phyloP scores from a whole-genome alignment of 2,329 filamentous ascomycete species.

The Aspergillus unguis region DNA sequence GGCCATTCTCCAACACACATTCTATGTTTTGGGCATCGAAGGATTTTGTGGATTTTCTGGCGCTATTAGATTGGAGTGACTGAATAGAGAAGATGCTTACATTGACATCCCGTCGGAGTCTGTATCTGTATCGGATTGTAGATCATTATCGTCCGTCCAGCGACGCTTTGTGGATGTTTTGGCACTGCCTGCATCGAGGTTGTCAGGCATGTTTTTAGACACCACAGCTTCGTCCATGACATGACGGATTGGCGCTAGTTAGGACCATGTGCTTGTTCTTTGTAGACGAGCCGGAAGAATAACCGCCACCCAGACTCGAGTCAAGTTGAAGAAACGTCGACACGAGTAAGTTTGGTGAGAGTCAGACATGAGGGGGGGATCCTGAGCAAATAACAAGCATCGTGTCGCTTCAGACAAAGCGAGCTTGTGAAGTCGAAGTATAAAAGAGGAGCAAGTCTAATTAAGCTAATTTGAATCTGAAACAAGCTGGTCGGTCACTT shows the following conservation, averaged over 20 bases:
- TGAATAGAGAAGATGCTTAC: conserved; percentile 13
- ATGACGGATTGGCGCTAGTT: conserved; percentile 20
- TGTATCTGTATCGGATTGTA: conserved; percentile 15
- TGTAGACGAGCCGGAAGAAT: background rate
- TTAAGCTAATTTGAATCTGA: background rate
- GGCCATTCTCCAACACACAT: conserved; percentile 59
- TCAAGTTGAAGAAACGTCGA: background rate
- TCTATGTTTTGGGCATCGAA: conserved; percentile 44
- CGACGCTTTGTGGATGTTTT: conserved; percentile 11
- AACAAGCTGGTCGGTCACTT: conserved; percentile 5
- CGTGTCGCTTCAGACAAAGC: background rate
- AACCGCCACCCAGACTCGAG: background rate
- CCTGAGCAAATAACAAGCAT: background rate
- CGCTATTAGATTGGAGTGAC: conserved; percentile 7
- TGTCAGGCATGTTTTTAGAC: conserved; percentile 15
- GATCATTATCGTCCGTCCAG: conserved; percentile 8
- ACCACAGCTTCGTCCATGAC: conserved; percentile 26
- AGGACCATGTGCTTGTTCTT: conserved; percentile 3
- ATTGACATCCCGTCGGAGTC: conserved; percentile 25
- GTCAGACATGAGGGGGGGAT: conserved; percentile 1
- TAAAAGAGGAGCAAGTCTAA: background rate
- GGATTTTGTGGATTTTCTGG: conserved; percentile 37
- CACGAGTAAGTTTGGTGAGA: background rate
- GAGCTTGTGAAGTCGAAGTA: conserved; percentile 2
- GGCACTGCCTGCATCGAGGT: conserved; percentile 11